phyloP scores from a whole-genome alignment of 257 asterid genomes.

The Salvia rosmarinus region DNA sequence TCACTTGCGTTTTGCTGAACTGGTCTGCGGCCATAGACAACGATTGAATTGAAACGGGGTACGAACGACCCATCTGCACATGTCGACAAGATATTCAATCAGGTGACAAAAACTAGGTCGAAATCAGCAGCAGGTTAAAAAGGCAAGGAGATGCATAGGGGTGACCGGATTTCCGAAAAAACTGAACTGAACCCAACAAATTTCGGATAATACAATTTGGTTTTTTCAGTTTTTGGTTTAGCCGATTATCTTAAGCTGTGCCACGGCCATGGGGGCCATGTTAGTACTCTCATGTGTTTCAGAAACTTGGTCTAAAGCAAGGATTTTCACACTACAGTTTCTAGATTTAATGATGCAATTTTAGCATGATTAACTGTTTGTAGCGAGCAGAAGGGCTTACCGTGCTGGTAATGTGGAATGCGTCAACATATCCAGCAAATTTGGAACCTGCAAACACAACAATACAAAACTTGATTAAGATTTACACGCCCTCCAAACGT shows the following conservation, averaged over 20 bases:
- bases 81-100: constrained; percentile 24
- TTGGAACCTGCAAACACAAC: constrained; percentile 70
- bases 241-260: constrained; percentile 3
- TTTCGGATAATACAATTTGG: no score
- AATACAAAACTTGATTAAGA: constrained; percentile 23
- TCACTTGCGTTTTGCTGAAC: constrained; percentile 55
- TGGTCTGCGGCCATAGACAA: constrained; percentile 86
- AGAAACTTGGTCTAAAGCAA: neutral
- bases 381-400: constrained; percentile 51
- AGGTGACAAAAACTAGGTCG: constrained; percentile 18
- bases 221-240: no score
- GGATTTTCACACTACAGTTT: neutral
- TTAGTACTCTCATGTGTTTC: neutral
- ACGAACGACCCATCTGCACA: constrained; percentile 89
- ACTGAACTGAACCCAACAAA: no score
- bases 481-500: neutral
- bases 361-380: neutral
- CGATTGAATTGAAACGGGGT: constrained; percentile 76
- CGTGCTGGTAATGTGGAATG: constrained; percentile 88
- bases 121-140: no score
- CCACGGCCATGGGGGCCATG: neutral
- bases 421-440: constrained; percentile 85
- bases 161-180: no score
- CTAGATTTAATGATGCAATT: neutral
- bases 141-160: no score